Percentiles rank a stretch among this genome's conserved stretches.
Conservation (phyloP, 2,329 filamentous ascomycete genomes). For the Colletotrichum nymphaeae region DNA sequence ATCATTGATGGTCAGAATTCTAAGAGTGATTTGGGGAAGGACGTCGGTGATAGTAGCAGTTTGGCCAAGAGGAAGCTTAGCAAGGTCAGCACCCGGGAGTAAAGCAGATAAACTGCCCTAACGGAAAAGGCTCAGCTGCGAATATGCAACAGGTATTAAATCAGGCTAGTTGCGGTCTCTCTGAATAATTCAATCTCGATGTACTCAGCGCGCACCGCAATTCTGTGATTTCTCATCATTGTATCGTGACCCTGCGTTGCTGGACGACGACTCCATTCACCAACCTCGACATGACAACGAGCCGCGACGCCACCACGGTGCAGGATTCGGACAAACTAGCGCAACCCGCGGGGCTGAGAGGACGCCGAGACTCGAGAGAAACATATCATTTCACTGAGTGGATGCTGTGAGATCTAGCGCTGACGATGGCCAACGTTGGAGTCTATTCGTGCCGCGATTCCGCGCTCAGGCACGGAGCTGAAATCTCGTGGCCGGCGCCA, state of each 20-base stretch:
- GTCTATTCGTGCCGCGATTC: neutral
- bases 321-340: neutral
- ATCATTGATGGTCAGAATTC: neutral
- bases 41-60: neutral
- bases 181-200: too few species aligned
- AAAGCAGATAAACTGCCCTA: neutral
- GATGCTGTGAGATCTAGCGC: neutral
- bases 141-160: neutral
- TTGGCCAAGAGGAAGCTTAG: neutral
- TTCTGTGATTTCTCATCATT: neutral
- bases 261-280: neutral
- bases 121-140: neutral
- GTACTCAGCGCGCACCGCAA: neutral
- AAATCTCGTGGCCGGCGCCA: neutral
- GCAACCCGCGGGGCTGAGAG: neutral
- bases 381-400: neutral
- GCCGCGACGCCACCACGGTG: neutral
- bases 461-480: constrained; percentile 1
- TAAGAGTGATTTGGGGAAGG: neutral
- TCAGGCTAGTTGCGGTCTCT: too few species aligned
- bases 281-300: neutral
- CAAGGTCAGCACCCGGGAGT: neutral
- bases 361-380: neutral
- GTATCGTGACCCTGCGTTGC: neutral
- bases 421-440: neutral